phyloP scores from a whole-genome alignment of 2,329 filamentous ascomycete species.

The Nemania abortiva region DNA sequence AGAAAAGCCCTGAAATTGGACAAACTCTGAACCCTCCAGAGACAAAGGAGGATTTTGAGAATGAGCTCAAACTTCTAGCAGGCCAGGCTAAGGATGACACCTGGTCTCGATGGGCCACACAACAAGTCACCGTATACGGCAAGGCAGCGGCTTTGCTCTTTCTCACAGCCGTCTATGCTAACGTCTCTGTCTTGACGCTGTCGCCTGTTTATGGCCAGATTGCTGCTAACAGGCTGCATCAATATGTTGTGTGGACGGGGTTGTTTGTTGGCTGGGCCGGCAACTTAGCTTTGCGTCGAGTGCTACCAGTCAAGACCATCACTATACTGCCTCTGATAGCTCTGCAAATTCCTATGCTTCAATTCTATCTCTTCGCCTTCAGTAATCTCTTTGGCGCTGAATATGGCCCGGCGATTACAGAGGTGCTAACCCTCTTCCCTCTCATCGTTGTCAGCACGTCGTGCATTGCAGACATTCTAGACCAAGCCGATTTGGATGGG shows the following conservation, averaged over 20 bases:
- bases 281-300: conserved; percentile 67
- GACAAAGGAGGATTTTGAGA: conserved; percentile 66
- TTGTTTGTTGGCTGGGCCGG: conserved; percentile 79
- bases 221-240: conserved; percentile 79
- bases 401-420: conserved; percentile 81
- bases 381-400: conserved; percentile 75
- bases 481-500: conserved; percentile 67
- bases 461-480: conserved; percentile 73
- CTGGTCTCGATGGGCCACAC: conserved; percentile 50
- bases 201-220: conserved; percentile 91
- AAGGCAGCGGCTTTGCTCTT: conserved; percentile 61
- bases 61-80: conserved; percentile 65
- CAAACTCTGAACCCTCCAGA: conserved; percentile 52
- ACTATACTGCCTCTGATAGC: conserved; percentile 78
- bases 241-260: conserved; percentile 72
- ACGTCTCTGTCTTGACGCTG: conserved; percentile 79
- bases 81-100: conserved; percentile 51
- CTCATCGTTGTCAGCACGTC: conserved; percentile 73
- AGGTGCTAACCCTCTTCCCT: conserved; percentile 78
- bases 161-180: conserved; percentile 73
- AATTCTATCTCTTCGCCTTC: conserved; percentile 76
- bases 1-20: conserved; percentile 46
- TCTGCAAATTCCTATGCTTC: conserved; percentile 78
- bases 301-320: conserved; percentile 62
- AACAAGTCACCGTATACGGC: conserved; percentile 58